Percentiles rank a stretch among this genome's conserved stretches.
Evolutionary conservation across 2,329 filamentous ascomycete species (phyloP).

Genomic region (Claviceps pazoutovae): DNA sequence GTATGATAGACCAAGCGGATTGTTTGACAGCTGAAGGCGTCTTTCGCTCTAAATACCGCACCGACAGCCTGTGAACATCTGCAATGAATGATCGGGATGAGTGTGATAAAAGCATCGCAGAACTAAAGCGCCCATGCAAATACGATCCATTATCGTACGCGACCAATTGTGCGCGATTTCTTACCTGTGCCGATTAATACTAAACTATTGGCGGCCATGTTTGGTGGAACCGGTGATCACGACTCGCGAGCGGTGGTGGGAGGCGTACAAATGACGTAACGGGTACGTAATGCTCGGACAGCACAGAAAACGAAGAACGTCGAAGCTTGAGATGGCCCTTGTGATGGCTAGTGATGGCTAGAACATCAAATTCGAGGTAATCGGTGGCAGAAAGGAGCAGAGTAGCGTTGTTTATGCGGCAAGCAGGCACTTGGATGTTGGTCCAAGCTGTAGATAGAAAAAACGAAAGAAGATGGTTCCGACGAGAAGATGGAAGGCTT

Average conservation of each 20-base stretch:
- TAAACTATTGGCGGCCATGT: constrained; percentile 20
- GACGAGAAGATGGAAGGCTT: too few species aligned
- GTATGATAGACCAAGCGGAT: too few species aligned
- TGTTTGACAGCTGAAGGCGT: too few species aligned
- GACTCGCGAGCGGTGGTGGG: neutral
- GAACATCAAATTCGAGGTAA: neutral
- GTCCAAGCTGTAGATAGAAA: too few species aligned
- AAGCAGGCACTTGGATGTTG: too few species aligned
- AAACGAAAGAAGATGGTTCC: too few species aligned
- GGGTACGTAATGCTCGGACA: neutral
- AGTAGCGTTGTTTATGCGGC: too few species aligned
- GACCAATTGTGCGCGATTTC: constrained; percentile 3
- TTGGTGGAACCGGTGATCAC: constrained; percentile 7
- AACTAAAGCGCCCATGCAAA: neutral
- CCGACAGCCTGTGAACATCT: neutral
- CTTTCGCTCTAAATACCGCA: constrained; percentile 1
- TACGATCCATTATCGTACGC: neutral
- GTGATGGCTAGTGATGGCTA: neutral
- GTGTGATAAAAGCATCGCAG: neutral
- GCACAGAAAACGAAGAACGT: neutral
- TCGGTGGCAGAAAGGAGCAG: neutral
- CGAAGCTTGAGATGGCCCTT: neutral
- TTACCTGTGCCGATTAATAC: constrained; percentile 23
- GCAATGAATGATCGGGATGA: neutral
- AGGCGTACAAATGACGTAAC: constrained; percentile 9